Base-by-base conservation (phyloP, 1,284 basidiomycete species). In the Microbotryum violaceum region DNA sequence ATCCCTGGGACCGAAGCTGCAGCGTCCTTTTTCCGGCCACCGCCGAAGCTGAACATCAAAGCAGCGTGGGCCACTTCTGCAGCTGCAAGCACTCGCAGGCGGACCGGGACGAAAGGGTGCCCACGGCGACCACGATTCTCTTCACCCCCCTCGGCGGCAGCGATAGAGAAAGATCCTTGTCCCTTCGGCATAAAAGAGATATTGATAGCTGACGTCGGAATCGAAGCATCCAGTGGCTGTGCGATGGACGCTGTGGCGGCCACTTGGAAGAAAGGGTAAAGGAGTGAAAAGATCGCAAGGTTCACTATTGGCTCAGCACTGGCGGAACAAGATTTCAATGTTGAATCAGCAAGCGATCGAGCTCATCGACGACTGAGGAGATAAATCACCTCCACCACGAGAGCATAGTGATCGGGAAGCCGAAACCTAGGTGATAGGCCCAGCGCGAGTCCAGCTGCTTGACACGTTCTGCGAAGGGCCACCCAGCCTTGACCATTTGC, bases 371-470 rank as follows among this genome's bases (percentile, higher is more conserved):
- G 16, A 42, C 37, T 33, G 37, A 54, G 46, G 46, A 54, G 47
- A 31, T 20, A 45, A 65, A 49, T 56, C 44, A 64, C 57, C 62
- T 61, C 63, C 64, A 65, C 57, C 61, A 70, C 7, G 68, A 58
- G 50, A 62, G 37, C 50, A 53, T 29, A 3, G 47, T 53, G n/a
- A 59, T 66, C 56, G 31, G 60, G 20, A 58, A 72, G 81, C 88
- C 89, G 65, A 89, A 91, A 8, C 86, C 85, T 61, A 89, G 80
- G 72, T 85, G 88, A 74, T 90, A 91, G 2, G 85, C 82, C 88
- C 88, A 91, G 52, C 88, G 82, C 74, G 90, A 87, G 76, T 91
- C 89, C 21, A 90, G 78, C 72, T 87, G 81, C 56, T 85, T 77
- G 54, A 90, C 82, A 54, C 88, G 78, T 31, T 81, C 77, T 4